A percentile compares a stretch with the other conserved stretches of the same genome.
phyloP scores from a whole-genome alignment of 1,284 basidiomycete genomes.

The Neolentinus lepideus region DNA sequence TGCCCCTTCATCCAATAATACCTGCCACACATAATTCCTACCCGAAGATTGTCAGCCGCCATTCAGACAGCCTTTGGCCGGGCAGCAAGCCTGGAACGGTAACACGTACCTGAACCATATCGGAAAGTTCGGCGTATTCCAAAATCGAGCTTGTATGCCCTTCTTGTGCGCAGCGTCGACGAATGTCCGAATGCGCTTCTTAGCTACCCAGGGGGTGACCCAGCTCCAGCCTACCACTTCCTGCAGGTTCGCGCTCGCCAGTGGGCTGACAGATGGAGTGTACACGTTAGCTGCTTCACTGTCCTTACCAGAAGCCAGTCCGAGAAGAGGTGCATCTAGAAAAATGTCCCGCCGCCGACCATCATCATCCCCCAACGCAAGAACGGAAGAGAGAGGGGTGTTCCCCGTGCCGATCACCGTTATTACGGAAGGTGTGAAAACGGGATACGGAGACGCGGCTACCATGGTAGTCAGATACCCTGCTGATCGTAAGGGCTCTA shows the following conservation, averaged over 20 bases:
- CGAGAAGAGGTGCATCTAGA: conserved; percentile 32
- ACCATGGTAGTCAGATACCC: conserved; percentile 28
- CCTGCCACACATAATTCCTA: conserved; percentile 27
- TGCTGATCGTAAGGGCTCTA: conserved; percentile 29
- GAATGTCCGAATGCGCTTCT: conserved; percentile 15
- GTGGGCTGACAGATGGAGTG: conserved; percentile 26
- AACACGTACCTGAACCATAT: neutral
- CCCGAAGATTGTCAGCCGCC: conserved; percentile 26
- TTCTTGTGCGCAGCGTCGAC: conserved; percentile 27
- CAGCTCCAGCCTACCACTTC: conserved; percentile 20
- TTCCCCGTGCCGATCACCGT: conserved; percentile 36
- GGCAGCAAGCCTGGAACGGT: neutral
- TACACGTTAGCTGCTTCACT: conserved; percentile 17
- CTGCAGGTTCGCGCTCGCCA: conserved; percentile 33
- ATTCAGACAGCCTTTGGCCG: neutral
- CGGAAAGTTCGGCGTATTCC: conserved; percentile 26
- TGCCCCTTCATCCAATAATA: conserved; percentile 25
- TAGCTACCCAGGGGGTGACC: neutral
- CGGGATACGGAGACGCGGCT: conserved; percentile 13
- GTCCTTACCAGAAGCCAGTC: conserved; percentile 14
- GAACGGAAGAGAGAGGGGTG: conserved; percentile 31
- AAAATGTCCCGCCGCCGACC: conserved; percentile 28
- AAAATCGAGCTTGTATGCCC: conserved; percentile 33
- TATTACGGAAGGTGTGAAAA: conserved; percentile 21
- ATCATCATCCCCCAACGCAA: conserved; percentile 16